Base-by-base conservation (phyloP, 78 protist species). In the Tieghemostelium lacteum region DNA sequence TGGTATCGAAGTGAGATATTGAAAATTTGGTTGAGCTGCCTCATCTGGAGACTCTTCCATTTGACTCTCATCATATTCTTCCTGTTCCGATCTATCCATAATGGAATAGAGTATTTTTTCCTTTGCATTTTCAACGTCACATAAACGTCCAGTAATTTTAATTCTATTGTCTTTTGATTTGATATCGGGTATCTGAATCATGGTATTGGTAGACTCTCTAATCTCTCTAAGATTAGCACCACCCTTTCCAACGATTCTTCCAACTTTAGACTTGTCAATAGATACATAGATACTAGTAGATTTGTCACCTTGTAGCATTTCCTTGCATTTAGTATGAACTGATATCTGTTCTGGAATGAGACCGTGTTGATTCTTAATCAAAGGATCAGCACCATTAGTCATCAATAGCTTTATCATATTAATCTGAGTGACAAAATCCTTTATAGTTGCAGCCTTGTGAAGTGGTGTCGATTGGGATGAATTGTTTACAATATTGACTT, bases 251-350 rank as follows among this genome's bases (percentile, higher is more conserved):
- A 83, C 58, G 36, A 83, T 45, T 36, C 69, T 83, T 14, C 91
- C 91, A 42, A 63, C 72, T 16, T 66, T 50, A 0, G 58, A 20
- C 58, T 69, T 66, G 24, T 42, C 63, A 22, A 83, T 60, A 12
- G 54, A 5, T 0, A 83, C 6, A 2, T 57, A 29, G 6, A 60
- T 20, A 1, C 78, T 83, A 2, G 65, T 65, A 2, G 72, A 71
- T n/a, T 83, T 65, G 58, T 83, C 91, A 69, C 91, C 91, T 58
- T 83, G 91, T 3, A 83, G 37, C 19, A 83, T 31, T 31, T 83
- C 91, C 16, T 83, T 83, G 6, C 63, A 54, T 60, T 63, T 72
- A 17, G 61, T 67, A 33, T 26, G 20, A 1, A n/a, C 31, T 14
- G 67, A 49, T 50, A 83, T 50, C 57, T 83, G 91, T 29, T 83